Base-by-base conservation (phyloP, 495 filamentous ascomycete genomes). In the Opeltia flavorubescens region DNA sequence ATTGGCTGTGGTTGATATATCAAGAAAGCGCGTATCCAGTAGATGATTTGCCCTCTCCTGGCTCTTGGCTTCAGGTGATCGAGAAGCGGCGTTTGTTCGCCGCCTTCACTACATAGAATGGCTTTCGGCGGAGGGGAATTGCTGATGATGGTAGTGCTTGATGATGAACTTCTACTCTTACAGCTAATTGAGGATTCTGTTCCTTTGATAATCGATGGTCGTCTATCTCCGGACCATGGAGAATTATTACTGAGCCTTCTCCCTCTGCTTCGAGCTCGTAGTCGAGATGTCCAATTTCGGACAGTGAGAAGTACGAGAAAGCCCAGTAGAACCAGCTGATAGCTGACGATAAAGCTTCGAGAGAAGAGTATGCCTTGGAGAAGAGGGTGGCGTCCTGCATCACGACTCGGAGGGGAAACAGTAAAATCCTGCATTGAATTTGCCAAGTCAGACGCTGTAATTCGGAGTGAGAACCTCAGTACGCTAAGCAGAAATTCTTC, bases 1-100 rank as follows among this genome's bases (percentile, higher is more conserved):
- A 80, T 61, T 1, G 70, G 68, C 17, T 47, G 57, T 15, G 76
- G 76, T 52, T 80, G 77, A 43, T 75, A 71, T 46, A 65, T 62
- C 28, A 75, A 55, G 46, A 64, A 63, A 7, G 55, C 51, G 44
- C 54, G 50, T 38, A 57, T 20, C 7, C 33, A 46, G 23, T 29
- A 46, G 6, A 2, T 33, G 6, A 29, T 0, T 9, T 15, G 29
- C 23, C 40, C 12, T 30, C 27, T 3, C 2, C 9, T 18, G 15
- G 21, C 11, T 13, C 18, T 26, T 40, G n/a, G 13, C 20, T 45
- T 35, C 18, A 2, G 5, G 24, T 15, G 3, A 3, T 18, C 29
- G 13, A 54, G 33, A 2, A 54, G 44, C 35, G 44, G 47, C 15
- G 36, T 50, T 12, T 31, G 42, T 31, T 53, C 51, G 31, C 35